Conservation (phyloP, 345 rosid species). For the Gossypium arboreum region DNA sequence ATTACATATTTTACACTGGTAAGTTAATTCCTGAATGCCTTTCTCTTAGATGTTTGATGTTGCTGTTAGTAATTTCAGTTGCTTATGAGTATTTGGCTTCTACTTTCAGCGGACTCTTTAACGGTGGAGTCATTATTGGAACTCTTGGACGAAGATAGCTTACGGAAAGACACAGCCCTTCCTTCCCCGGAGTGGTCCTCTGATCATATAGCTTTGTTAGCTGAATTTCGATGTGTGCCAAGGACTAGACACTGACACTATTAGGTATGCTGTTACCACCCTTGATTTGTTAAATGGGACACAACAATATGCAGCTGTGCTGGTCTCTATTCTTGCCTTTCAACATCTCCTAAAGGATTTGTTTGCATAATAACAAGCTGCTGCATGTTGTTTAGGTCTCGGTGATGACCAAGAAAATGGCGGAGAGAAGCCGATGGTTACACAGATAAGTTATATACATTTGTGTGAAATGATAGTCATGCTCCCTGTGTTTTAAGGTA, state of each 20-base stretch:
- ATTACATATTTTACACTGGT: constrained; percentile 98
- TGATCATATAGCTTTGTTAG: constrained; percentile 91
- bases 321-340: too few relatives aligned
- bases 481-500: constrained; percentile 31
- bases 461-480: constrained; percentile 41
- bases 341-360: not conserved
- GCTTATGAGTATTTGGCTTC: not conserved
- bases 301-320: not conserved
- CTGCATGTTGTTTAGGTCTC: not conserved
- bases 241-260: constrained; percentile 75
- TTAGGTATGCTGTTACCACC: constrained; percentile 20
- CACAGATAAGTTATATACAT: constrained; percentile 17
- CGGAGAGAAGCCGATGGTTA: constrained; percentile 21
- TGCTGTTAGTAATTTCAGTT: constrained; percentile 10
- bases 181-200: constrained; percentile 99
- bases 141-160: constrained; percentile 93
- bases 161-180: constrained; percentile 98
- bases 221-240: constrained; percentile 90
- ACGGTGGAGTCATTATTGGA: constrained; percentile 89
- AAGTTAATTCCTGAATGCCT: not conserved
- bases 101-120: constrained; percentile 78
- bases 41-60: not conserved
- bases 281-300: not conserved
- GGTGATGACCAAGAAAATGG: constrained; percentile 27
- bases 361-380: not conserved